Conservation (phyloP, 1,284 basidiomycete genomes). For the Cutaneotrichosporon sp. region DNA sequence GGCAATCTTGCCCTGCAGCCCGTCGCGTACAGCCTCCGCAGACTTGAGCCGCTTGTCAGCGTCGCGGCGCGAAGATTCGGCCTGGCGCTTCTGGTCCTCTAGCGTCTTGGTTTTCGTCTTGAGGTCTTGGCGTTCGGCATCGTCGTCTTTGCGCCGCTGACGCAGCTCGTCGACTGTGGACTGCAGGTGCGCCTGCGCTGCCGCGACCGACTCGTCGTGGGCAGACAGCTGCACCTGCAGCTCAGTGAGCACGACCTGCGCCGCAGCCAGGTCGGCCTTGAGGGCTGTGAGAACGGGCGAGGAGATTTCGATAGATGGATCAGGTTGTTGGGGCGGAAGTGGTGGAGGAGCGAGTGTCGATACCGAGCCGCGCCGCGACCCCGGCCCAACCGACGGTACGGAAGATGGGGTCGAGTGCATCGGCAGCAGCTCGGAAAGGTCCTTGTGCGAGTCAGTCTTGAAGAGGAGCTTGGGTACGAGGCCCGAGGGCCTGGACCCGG, state of each 20-base stretch:
- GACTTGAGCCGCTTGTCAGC: conserved; percentile 82
- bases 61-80: conserved; percentile 75
- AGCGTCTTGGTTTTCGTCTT: conserved; percentile 77
- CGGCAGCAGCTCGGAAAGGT: conserved; percentile 41
- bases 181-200: conserved; percentile 68
- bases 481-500: conserved; percentile 6
- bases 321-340: conserved; percentile 6
- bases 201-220: conserved; percentile 63
- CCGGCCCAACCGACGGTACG: conserved; percentile 24
- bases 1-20: conserved; percentile 65
- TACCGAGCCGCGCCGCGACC: conserved; percentile 41
- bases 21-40: conserved; percentile 67
- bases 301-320: conserved; percentile 24
- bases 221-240: conserved; percentile 74
- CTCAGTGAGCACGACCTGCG: conserved; percentile 68
- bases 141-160: conserved; percentile 78
- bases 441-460: conserved; percentile 27
- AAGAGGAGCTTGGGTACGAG: conserved; percentile 26
- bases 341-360: conserved; percentile 35
- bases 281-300: conserved; percentile 74
- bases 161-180: conserved; percentile 72
- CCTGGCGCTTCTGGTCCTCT: conserved; percentile 81
- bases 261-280: conserved; percentile 70
- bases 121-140: conserved; percentile 71
- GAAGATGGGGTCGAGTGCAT: conserved; percentile 39